Percentiles rank a stretch among this genome's conserved stretches.
Conservation (phyloP, 2,329 filamentous ascomycete species). For the Talaromyces sp. region DNA sequence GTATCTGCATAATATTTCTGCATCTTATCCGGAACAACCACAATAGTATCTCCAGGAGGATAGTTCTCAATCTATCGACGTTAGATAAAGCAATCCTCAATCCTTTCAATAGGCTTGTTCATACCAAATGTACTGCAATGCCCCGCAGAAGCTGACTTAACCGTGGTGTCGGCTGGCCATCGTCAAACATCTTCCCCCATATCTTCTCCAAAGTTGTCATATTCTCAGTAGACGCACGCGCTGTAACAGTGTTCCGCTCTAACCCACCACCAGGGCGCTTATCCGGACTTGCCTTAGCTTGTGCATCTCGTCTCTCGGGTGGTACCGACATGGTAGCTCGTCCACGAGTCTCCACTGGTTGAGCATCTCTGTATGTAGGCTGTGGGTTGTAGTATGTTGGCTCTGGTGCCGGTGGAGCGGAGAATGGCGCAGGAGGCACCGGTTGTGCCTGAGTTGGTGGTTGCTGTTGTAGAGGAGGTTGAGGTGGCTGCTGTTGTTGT, state of each 20-base stretch:
- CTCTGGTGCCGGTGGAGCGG: slow-evolving; percentile 9
- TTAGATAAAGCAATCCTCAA: not conserved
- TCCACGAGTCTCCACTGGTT: slow-evolving; percentile 6
- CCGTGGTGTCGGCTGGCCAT: slow-evolving; percentile 62
- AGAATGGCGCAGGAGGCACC: slow-evolving; percentile 6
- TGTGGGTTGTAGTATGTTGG: slow-evolving; percentile 10
- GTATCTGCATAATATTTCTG: slow-evolving; percentile 66
- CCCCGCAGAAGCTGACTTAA: slow-evolving; percentile 68
- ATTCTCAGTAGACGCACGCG: slow-evolving; percentile 42
- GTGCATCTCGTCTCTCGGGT: slow-evolving; percentile 9
- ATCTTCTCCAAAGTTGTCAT: slow-evolving; percentile 61
- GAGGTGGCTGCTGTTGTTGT: slow-evolving; percentile 23
- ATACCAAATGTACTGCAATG: slow-evolving; percentile 67
- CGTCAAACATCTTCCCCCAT: slow-evolving; percentile 70
- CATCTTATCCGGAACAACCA: slow-evolving; percentile 72
- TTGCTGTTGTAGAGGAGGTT: slow-evolving; percentile 19
- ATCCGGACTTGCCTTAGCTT: not conserved
- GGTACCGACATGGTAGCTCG: not conserved
- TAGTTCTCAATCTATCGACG: slow-evolving; percentile 63
- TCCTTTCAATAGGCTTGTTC: slow-evolving; percentile 20
- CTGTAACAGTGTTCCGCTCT: slow-evolving; percentile 35
- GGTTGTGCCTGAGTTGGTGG: not conserved
- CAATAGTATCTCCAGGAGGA: slow-evolving; percentile 60
- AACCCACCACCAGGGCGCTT: slow-evolving; percentile 17
- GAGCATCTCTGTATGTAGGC: not conserved